These are phyloP conservation scores for Zasmidium citrigriseum DNA, from an alignment of 2,329 filamentous ascomycete genomes.

Conservation along the genomic window DNA sequence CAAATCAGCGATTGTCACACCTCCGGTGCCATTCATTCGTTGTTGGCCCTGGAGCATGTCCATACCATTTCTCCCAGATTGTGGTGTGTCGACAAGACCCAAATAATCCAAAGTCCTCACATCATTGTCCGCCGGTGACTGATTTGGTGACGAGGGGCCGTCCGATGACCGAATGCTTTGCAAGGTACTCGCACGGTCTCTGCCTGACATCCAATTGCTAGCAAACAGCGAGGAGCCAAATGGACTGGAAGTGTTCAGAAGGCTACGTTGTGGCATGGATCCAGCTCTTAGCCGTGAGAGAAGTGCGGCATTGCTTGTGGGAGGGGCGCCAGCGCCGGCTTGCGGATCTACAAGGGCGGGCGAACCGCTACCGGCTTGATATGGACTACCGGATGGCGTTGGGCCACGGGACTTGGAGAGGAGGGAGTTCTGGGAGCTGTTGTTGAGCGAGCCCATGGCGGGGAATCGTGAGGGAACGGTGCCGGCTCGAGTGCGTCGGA, in stretches of 20 bases:
- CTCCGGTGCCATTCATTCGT: constrained; percentile 50
- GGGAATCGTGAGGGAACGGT: constrained; percentile 96
- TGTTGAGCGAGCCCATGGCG: constrained; percentile 63
- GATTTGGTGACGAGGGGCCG: constrained; percentile 81
- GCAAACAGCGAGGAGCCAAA: constrained; percentile 89
- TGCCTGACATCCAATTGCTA: constrained; percentile 77
- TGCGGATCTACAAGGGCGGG: constrained; percentile 34
- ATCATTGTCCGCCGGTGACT: constrained; percentile 82
- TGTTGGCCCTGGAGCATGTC: constrained; percentile 54
- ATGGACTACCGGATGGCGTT: constrained; percentile 84
- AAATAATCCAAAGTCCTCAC: constrained; percentile 95
- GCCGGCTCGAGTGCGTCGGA: constrained; percentile 80
- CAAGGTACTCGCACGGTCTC: constrained; percentile 83
- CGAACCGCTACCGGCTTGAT: constrained; percentile 62
- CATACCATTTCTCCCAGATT: constrained; percentile 67
- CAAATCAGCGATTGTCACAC: constrained; percentile 67
- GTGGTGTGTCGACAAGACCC: constrained; percentile 89
- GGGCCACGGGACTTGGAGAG: constrained; percentile 79
- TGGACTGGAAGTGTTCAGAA: constrained; percentile 60
- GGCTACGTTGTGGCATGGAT: constrained; percentile 88
- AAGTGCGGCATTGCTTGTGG: constrained; percentile 66
- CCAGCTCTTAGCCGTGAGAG: constrained; percentile 86
- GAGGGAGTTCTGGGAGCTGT: constrained; percentile 57
- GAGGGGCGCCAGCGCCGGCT: constrained; percentile 50
- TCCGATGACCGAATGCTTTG: constrained; percentile 88